Evolutionary conservation across 2,329 filamentous ascomycete genomes (phyloP), one percentile per base, ranked within the genome.

Genomic region (Neonectria faginata): DNA sequence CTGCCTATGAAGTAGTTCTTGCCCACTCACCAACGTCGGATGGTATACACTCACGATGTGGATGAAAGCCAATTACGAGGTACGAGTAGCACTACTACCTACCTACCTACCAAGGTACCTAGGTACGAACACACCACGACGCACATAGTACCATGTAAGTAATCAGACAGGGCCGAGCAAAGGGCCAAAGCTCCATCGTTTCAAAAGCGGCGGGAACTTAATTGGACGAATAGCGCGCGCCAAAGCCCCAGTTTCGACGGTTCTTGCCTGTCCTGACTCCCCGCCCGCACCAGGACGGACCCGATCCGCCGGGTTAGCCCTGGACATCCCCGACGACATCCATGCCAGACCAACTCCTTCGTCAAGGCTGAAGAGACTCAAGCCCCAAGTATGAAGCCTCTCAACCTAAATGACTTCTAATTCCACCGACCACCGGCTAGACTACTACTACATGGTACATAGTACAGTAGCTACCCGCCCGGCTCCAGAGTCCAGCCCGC

Each of bases 221-320:
- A 53, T 39, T 53, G 53, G 27, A 47, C 16, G 22, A 10, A 51
- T 62, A 41, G 60, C 54, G 41, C 61, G 45, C 48, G 66, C 41
- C 48, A 60, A 64, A 42, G 56, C 56, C 55, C 44, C 64, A 58
- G 60, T 70, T 64, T 60, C 57, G 69, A 68, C 56, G 56, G 60
- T 50, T 55, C 50, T 67, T 60, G 63, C 48, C 39, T 52, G 50
- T 33, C 39, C 41, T 42, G 47, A 39, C 36, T 41, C 58, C 58
- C 60, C 66, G 66, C 62, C 67, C 57, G 61, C 63, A 62, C 48
- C 57, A 67, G 67, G 69, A 69, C 69, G 68, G 67, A 69, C 69
- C 64, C 70, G 70, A 72, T 72, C 66, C 61, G 55, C 60, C 52
- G 50, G 63, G 44, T 50, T 47, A 45, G 42, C 67, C 54, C 59